A percentile compares a stretch with the other conserved stretches of the same genome.
phyloP scores from a whole-genome alignment of 306 rosid species.

The Ammopiptanthus mongolicus region DNA sequence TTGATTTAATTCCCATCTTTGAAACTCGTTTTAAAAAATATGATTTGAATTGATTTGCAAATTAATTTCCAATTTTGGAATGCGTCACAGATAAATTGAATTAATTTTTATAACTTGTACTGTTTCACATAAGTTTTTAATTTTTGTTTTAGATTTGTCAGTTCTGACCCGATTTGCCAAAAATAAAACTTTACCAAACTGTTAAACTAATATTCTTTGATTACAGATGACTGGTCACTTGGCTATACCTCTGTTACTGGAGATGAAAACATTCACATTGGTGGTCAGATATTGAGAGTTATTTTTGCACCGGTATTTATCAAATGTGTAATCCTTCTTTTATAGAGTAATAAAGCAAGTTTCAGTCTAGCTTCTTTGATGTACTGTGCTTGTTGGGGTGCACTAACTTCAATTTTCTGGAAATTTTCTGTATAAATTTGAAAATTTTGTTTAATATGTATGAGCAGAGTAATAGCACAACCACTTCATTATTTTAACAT shows the following conservation, averaged over 20 bases:
- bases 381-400: neutral
- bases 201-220: conserved; percentile 9
- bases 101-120: neutral
- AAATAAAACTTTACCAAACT: neutral
- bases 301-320: conserved; percentile 69
- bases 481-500: conserved; percentile 4
- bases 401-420: conserved; percentile 16
- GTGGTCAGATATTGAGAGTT: conserved; percentile 59
- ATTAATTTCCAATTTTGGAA: neutral
- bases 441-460: conserved; percentile 3
- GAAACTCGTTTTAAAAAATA: neutral
- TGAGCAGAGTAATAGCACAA: neutral
- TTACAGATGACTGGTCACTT: conserved; percentile 77
- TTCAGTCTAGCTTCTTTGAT: neutral
- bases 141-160: neutral
- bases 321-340: neutral
- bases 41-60: neutral
- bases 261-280: conserved; percentile 57
- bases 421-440: conserved; percentile 3
- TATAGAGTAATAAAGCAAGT: neutral
- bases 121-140: neutral
- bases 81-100: neutral
- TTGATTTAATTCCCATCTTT: neutral
- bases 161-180: neutral
- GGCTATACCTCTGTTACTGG: conserved; percentile 59